Base-by-base conservation (phyloP, 495 filamentous ascomycete genomes). In the Alectoria sarmentosa region DNA sequence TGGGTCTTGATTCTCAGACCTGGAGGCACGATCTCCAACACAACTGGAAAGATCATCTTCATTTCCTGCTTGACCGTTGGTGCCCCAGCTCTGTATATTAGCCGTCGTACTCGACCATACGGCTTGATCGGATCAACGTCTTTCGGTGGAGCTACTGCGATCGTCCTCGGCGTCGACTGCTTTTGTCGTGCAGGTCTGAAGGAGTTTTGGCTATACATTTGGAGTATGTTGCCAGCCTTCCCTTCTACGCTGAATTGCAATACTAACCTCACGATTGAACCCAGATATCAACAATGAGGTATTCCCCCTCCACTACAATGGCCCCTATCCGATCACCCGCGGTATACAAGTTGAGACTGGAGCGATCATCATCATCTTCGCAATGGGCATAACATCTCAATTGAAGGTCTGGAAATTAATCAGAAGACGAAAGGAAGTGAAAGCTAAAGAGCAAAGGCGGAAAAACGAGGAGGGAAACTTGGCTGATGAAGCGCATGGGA, bases 131-230 rank as follows among this genome's bases (percentile, higher is more conserved):
- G 74, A 23, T 83, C 82, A 23, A 91, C 89, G 14, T 85, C 91
- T 1, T 94, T 96, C 70, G 79, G 88, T 36, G 93, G 93, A 17
- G 86, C 90, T 13, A 96, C 91, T 0, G 85, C 83, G 6, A 76
- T 88, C 0, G 80, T 94, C 10, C 73, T 98, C 10, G 93, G 93
- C 10, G 89, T 98, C 61, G 93, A 98, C 73, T 96, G 92, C 73
- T 95, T 91, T 70, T 92, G 87, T 69, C 79, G 86, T 58, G 93
- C 92, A 17, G 93, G 93, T 0, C 75, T 96, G 69, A 96, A 94
- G 71, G 93, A 97, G 71, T 97, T 97, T 65, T 98, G 93, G 93
- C 80, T 91, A 14, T 98, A 96, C 72, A 83, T 96, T 39, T 98
- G 93, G 93, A 80, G 86, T 88, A 75, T 76, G 83, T 69, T 23